Evolutionary conservation across 805 yeast genomes (phyloP).

Genomic region (Metschnikowia borealis): DNA sequence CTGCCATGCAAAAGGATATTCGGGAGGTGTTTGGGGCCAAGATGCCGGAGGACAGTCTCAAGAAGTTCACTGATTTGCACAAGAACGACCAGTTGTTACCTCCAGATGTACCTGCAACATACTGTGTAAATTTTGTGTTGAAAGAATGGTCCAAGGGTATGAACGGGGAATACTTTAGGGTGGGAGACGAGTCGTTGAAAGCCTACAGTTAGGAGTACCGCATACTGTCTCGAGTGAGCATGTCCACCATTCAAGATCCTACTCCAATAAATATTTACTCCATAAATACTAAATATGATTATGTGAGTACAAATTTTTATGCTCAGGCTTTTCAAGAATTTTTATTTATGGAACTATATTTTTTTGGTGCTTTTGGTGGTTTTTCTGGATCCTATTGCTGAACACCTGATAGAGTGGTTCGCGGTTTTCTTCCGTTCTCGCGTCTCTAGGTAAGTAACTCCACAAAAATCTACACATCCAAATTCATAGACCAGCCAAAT

Average conservation of each 20-base stretch:
- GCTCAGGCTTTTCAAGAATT: too few relatives aligned
- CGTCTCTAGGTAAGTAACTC: too few relatives aligned
- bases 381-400: too few relatives aligned
- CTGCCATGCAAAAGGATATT: slow-evolving; percentile 80
- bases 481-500: too few relatives aligned
- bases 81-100: slow-evolving; percentile 52
- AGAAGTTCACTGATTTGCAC: slow-evolving; percentile 64
- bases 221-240: too few relatives aligned
- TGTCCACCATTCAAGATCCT: too few relatives aligned
- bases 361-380: too few relatives aligned
- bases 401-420: not conserved
- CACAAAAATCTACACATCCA: too few relatives aligned
- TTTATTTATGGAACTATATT: too few relatives aligned
- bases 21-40: slow-evolving; percentile 55
- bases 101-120: slow-evolving; percentile 68
- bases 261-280: too few relatives aligned
- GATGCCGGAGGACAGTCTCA: slow-evolving; percentile 59
- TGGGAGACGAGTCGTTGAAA: slow-evolving; percentile 38
- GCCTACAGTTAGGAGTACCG: not conserved
- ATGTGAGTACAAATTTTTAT: too few relatives aligned
- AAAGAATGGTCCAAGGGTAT: slow-evolving; percentile 52
- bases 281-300: too few relatives aligned
- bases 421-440: not conserved
- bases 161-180: slow-evolving; percentile 68
- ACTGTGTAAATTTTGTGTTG: slow-evolving; percentile 63